Evolutionary conservation across 805 yeast genomes (phyloP).

Genomic region (Kazachstania taianensis): DNA sequence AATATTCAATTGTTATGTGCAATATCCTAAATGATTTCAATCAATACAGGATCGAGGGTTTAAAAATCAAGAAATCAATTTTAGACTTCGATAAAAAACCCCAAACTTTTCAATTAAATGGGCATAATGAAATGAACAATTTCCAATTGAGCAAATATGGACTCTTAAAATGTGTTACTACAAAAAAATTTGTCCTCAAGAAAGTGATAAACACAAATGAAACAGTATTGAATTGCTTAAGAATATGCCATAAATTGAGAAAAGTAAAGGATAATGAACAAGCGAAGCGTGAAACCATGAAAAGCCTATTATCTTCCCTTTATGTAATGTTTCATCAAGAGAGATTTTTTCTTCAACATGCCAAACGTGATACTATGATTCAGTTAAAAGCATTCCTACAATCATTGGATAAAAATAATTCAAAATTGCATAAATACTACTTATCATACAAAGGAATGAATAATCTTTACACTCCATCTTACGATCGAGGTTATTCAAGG

Average conservation of each 20-base stretch:
- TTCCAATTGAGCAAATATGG: slow-evolving; percentile 17
- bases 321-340: slow-evolving; percentile 21
- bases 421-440: slow-evolving; percentile 20
- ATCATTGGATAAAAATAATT: slow-evolving; percentile 18
- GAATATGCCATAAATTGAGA: not conserved
- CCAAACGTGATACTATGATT: slow-evolving; percentile 13
- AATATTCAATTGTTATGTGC: slow-evolving; percentile 40
- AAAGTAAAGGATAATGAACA: not conserved
- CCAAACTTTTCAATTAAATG: slow-evolving; percentile 1
- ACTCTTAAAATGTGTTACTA: slow-evolving; percentile 4
- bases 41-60: slow-evolving; percentile 20
- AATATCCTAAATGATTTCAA: slow-evolving; percentile 35
- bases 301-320: slow-evolving; percentile 1
- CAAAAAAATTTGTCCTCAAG: slow-evolving; percentile 3
- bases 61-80: slow-evolving; percentile 15
- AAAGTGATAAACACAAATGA: slow-evolving; percentile 7
- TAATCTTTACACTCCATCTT: too few relatives aligned
- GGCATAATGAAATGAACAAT: not conserved
- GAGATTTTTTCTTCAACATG: slow-evolving; percentile 12
- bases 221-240: slow-evolving; percentile 4
- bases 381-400: slow-evolving; percentile 9
- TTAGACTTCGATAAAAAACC: slow-evolving; percentile 6
- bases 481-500: too few relatives aligned
- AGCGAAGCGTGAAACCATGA: not conserved
- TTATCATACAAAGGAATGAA: slow-evolving; percentile 25